These are phyloP conservation scores for Colletotrichum orchidophilum DNA, from an alignment of 2,329 filamentous ascomycete genomes.

Conservation along the genomic window DNA sequence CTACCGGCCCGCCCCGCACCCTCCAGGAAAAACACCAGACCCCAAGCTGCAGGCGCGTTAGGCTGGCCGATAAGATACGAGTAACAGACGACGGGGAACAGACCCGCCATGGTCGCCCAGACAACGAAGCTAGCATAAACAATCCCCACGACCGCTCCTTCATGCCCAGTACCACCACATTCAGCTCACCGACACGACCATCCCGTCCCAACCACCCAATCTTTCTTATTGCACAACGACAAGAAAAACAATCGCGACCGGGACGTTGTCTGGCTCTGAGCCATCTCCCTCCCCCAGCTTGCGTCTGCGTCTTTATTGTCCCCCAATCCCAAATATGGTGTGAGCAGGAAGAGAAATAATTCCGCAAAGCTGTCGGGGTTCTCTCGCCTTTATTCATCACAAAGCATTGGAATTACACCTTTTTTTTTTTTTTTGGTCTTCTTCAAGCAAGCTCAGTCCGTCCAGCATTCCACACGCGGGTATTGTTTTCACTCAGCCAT, in stretches of 20 bases:
- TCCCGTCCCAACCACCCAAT: slow-evolving; percentile 3
- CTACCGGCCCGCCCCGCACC: slow-evolving; percentile 26
- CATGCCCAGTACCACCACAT: slow-evolving; percentile 13
- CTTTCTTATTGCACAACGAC: slow-evolving; percentile 2
- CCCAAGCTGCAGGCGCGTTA: slow-evolving; percentile 23
- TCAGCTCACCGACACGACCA: slow-evolving; percentile 30
- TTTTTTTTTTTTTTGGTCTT: not conserved
- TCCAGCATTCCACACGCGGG: slow-evolving; percentile 14
- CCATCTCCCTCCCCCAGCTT: slow-evolving; percentile 18
- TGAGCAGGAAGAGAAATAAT: slow-evolving; percentile 1
- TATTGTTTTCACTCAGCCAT: slow-evolving; percentile 24
- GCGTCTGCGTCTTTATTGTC: not conserved
- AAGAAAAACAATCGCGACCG: slow-evolving; percentile 14
- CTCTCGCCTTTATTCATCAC: slow-evolving; percentile 15
- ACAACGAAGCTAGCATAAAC: slow-evolving; percentile 29
- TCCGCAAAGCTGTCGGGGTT: slow-evolving; percentile 16
- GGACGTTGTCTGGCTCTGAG: slow-evolving; percentile 21
- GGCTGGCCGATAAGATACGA: slow-evolving; percentile 22
- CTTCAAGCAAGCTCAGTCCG: not conserved
- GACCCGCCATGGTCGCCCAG: slow-evolving; percentile 18
- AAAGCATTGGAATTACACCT: slow-evolving; percentile 12
- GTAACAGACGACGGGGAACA: slow-evolving; percentile 5
- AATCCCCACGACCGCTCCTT: slow-evolving; percentile 22
- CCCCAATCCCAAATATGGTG: slow-evolving; percentile 20
- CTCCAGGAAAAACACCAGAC: not conserved